Evolutionary conservation across 768 basidiomycete species (phyloP).

Genomic region (Mrakia frigida): DNA sequence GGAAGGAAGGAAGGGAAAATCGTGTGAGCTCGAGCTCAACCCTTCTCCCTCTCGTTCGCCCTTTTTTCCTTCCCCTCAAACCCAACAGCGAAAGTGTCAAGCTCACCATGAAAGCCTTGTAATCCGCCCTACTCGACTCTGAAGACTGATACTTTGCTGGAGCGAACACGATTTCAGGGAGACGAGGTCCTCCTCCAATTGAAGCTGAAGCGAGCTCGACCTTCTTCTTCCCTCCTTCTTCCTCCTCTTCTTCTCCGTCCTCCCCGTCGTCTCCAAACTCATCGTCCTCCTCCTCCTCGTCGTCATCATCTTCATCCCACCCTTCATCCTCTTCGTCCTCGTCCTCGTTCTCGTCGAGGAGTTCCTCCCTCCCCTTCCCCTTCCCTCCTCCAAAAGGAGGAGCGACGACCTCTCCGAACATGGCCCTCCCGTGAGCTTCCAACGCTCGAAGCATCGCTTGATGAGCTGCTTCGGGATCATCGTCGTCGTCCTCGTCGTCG

Average conservation of each 20-base stretch:
- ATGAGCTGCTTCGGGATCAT: slow-evolving; percentile 32
- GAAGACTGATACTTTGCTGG: slow-evolving; percentile 21
- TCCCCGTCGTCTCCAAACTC: slow-evolving; percentile 6
- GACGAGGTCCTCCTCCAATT: slow-evolving; percentile 8
- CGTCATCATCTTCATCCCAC: slow-evolving; percentile 29
- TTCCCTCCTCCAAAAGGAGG: slow-evolving; percentile 14
- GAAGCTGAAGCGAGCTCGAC: not conserved
- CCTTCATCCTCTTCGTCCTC: slow-evolving; percentile 22
- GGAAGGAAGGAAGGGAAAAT: too few relatives aligned
- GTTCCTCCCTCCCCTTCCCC: slow-evolving; percentile 31
- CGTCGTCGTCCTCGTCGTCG: slow-evolving; percentile 34
- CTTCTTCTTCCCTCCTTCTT: slow-evolving; percentile 39
- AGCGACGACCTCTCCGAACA: slow-evolving; percentile 39
- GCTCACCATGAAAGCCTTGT: slow-evolving; percentile 45
- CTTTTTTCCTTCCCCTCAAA: not conserved
- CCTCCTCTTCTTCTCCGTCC: slow-evolving; percentile 32
- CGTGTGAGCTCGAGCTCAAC: not conserved
- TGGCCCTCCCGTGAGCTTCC: slow-evolving; percentile 41
- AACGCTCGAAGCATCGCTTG: slow-evolving; percentile 41
- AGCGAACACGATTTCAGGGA: slow-evolving; percentile 43
- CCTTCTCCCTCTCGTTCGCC: not conserved
- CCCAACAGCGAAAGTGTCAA: not conserved
- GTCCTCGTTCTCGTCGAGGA: slow-evolving; percentile 17
- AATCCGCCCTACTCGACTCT: slow-evolving; percentile 39
- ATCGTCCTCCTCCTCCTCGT: slow-evolving; percentile 23